Base-by-base conservation (phyloP, 495 filamentous ascomycete genomes). In the Aspergillus baeticus region DNA sequence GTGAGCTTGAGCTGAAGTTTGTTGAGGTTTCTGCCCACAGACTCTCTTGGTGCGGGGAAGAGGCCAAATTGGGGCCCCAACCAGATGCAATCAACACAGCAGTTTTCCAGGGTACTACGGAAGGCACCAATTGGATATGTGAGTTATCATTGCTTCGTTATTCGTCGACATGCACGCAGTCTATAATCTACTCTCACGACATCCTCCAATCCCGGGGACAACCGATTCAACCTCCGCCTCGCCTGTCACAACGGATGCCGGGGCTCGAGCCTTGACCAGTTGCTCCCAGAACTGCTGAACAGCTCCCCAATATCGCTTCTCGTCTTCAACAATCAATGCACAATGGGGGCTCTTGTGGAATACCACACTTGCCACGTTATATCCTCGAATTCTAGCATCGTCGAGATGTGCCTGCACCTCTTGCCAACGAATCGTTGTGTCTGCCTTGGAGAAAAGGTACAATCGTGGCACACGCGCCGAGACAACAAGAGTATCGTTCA, bases 391-490 rank as follows among this genome's bases (percentile, higher is more conserved):
- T 37, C 59, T 63, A 7, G 70, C 69, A 20, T 66, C 64, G 15
- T 59, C 36, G 5, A 71, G 55, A 62, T 75, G 68, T 3, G 46
- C 47, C 56, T 70, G 63, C 20, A 74, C 68, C 63, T 71, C 64
- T 18, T 63, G 50, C 67, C 65, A 74, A 21, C 66, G 60, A 10
- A 76, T 67, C 38, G 65, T 68, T 11, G 37, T 18, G 57, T 78
- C 73, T 21, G 65, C 65, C 42, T 67, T 68, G 3, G 69, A 74
- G 58, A 73, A 75, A 0, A 75, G 55, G 59, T 71, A 76, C 15
- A 67, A 57, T 41, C 66, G 59, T 29, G 57, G 60, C 5, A 60
- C 55, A 7, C 46, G 38, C 1, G 35, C 15, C n/a, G 63, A 58
- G 58, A 74, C 54, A 13, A 63, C 49, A 26, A 50, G 34, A 7